These are phyloP conservation scores for Pythium plurisporium DNA, from an alignment of 352 stramenopile species.

Conservation along the genomic window DNA sequence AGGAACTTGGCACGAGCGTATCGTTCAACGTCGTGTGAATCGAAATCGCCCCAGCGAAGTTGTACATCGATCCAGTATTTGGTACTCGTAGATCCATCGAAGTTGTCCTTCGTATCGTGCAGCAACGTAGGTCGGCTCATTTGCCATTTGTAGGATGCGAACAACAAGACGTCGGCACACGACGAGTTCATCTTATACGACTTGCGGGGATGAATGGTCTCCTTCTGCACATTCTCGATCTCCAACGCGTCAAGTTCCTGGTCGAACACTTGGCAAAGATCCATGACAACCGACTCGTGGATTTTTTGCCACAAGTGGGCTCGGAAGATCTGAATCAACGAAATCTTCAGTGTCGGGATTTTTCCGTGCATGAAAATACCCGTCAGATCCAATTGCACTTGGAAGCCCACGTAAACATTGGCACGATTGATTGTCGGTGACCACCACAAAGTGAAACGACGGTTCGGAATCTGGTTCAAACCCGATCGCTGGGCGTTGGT, in stretches of 20 bases:
- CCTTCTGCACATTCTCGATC: constrained; percentile 99
- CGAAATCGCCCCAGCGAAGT: constrained; percentile 99
- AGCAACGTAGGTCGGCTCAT: constrained; percentile 76
- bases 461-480: constrained; percentile 99
- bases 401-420: constrained; percentile 99
- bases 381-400: constrained; percentile 99
- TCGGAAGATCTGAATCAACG: constrained; percentile 95
- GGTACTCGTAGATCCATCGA: constrained; percentile 92
- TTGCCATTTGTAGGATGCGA: constrained; percentile 99
- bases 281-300: constrained; percentile 98
- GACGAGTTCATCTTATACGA: constrained; percentile 99
- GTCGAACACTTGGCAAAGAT: constrained; percentile 98
- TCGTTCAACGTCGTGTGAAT: constrained; percentile 99
- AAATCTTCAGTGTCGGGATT: constrained; percentile 99
- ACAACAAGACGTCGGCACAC: constrained; percentile 98
- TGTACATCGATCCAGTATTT: constrained; percentile 99
- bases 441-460: constrained; percentile 99
- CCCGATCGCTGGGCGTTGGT: constrained; percentile 99
- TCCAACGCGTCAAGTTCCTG: constrained; percentile 98
- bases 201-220: constrained; percentile 99
- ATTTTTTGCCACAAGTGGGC: constrained; percentile 99
- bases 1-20: constrained; percentile 99
- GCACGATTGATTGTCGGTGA: constrained; percentile 99
- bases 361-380: constrained; percentile 99
- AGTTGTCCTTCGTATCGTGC: constrained; percentile 96